phyloP scores from a whole-genome alignment of 2,329 filamentous ascomycete genomes.

The Penicillium thymicola region DNA sequence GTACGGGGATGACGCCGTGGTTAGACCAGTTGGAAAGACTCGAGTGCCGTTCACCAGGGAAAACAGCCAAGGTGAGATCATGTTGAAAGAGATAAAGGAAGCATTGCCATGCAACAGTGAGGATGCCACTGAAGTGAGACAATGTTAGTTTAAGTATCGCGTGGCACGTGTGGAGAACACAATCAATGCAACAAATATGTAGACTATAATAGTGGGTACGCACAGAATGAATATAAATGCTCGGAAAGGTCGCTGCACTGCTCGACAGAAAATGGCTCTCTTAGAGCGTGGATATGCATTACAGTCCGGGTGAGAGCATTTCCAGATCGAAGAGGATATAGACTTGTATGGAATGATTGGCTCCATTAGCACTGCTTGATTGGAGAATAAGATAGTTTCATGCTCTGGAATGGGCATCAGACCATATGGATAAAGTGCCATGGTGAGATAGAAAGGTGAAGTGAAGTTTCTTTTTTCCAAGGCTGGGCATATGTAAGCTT shows the following conservation, averaged over 20 bases:
- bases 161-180: neutral
- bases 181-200: neutral
- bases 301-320: slow-evolving; percentile 5
- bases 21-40: neutral
- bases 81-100: slow-evolving; percentile 1
- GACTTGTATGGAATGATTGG: neutral
- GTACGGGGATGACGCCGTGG: slow-evolving; percentile 50
- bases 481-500: neutral
- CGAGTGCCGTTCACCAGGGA: neutral
- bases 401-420: neutral
- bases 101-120: slow-evolving; percentile 1
- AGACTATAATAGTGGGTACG: neutral
- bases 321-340: neutral
- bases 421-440: neutral
- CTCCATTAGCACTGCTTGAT: neutral
- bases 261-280: slow-evolving; percentile 1
- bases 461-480: neutral
- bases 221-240: slow-evolving; percentile 8
- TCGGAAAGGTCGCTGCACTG: slow-evolving; percentile 2
- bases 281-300: neutral
- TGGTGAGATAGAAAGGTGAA: neutral
- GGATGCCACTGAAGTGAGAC: neutral
- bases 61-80: neutral
- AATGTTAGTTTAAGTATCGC: neutral
- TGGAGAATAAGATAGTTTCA: neutral